phyloP scores from a whole-genome alignment of 1,284 basidiomycete species.

The Malassezia slooffiae region DNA sequence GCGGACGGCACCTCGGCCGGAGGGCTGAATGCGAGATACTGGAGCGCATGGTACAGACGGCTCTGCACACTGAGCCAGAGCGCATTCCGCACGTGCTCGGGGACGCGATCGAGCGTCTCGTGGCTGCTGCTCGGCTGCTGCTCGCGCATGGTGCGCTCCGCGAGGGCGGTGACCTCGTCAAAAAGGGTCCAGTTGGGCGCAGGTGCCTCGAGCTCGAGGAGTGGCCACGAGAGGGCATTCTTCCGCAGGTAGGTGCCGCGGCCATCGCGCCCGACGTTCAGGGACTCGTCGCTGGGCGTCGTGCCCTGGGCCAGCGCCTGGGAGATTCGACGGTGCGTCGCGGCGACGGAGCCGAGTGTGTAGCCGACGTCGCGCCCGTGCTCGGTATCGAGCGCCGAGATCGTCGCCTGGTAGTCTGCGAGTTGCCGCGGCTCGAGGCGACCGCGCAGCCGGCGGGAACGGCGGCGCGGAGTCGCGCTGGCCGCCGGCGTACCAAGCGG shows the following conservation, averaged over 20 bases:
- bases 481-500: too few species aligned
- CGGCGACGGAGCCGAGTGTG: background rate
- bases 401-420: background rate
- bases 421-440: constrained; percentile 6
- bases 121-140: too few species aligned
- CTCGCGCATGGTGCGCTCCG: background rate
- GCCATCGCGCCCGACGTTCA: background rate
- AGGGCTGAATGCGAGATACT: background rate
- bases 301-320: background rate
- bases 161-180: constrained; percentile 10
- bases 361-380: constrained; percentile 1
- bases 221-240: constrained; percentile 5
- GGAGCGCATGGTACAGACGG: background rate
- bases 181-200: constrained; percentile 3
- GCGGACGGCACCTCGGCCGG: background rate
- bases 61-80: constrained; percentile 7
- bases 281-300: background rate
- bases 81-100: background rate
- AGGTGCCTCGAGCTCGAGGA: constrained; percentile 2
- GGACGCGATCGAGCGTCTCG: too few species aligned
- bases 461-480: too few species aligned
- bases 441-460: too few species aligned
- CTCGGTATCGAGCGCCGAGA: constrained; percentile 1
- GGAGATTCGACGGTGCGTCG: background rate
- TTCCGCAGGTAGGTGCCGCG: background rate